Conservation (phyloP, 768 basidiomycete species). For the Omphalotus guepiniiformis region DNA sequence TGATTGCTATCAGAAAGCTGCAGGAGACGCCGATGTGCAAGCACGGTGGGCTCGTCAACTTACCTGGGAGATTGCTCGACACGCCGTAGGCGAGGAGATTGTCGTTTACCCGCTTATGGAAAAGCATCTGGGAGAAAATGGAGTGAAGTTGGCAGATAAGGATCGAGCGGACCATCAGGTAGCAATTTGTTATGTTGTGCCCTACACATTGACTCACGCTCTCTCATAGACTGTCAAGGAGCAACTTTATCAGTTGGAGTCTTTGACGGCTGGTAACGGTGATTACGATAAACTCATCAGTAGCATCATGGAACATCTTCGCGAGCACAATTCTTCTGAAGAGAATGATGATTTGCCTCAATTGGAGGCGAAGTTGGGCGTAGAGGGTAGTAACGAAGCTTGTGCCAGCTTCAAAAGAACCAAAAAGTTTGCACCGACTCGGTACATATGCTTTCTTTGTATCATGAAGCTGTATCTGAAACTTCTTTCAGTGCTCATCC, state of each 20-base stretch:
- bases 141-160: conserved; percentile 44
- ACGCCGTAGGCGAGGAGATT: conserved; percentile 60
- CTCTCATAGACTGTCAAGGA: conserved; percentile 30
- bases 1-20: conserved; percentile 39
- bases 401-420: conserved; percentile 47
- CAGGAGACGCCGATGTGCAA: conserved; percentile 43
- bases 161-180: conserved; percentile 59
- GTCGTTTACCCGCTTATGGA: conserved; percentile 63
- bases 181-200: conserved; percentile 3
- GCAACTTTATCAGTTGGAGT: conserved; percentile 44
- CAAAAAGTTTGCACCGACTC: conserved; percentile 60
- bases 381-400: conserved; percentile 38
- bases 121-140: conserved; percentile 47
- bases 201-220: neutral
- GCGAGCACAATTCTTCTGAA: conserved; percentile 53
- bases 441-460: conserved; percentile 29
- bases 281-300: conserved; percentile 42
- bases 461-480: neutral
- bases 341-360: conserved; percentile 53
- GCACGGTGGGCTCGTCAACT: conserved; percentile 52
- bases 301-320: conserved; percentile 43
- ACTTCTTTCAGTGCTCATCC: conserved; percentile 37
- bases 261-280: conserved; percentile 33
- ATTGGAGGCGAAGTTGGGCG: conserved; percentile 44
- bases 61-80: conserved; percentile 57